These are phyloP conservation scores for Fagopyrum homotropicum DNA, from an alignment of 148 eudicot species.

Conservation along the genomic window DNA sequence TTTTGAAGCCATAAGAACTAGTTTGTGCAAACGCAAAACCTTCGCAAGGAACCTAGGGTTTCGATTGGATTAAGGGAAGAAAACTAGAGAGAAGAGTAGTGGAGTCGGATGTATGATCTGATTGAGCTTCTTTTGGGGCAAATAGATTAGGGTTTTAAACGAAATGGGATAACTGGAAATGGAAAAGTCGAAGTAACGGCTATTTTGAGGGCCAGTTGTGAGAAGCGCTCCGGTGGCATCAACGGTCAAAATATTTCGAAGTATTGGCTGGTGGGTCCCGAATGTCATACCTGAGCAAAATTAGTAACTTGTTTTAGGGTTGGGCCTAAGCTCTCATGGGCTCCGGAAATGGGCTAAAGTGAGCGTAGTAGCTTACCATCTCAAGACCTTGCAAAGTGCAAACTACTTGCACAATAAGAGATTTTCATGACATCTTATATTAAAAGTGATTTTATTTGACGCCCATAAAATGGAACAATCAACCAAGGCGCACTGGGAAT, in stretches of 20 bases:
- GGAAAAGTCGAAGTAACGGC: neutral
- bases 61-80: neutral
- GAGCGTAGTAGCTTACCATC: too few species aligned
- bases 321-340: neutral
- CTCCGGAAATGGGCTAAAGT: neutral
- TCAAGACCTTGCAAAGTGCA: too few species aligned
- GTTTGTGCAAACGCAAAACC: neutral
- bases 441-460: too few species aligned
- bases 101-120: slow-evolving; percentile 1
- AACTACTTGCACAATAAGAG: too few species aligned
- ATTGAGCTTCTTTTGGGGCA: neutral
- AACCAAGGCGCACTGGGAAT: too few species aligned
- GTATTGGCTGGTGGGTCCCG: neutral
- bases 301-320: neutral
- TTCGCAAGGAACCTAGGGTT: slow-evolving; percentile 1
- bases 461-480: too few species aligned
- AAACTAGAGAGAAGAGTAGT: neutral
- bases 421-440: too few species aligned
- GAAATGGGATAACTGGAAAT: neutral
- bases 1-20: slow-evolving; percentile 61
- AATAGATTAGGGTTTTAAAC: slow-evolving; percentile 10
- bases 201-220: neutral
- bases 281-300: neutral
- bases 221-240: neutral
- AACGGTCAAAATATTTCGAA: slow-evolving; percentile 3